These are phyloP conservation scores for Euclidium syriacum DNA, from an alignment of 345 rosid genomes.

Conservation along the genomic window DNA sequence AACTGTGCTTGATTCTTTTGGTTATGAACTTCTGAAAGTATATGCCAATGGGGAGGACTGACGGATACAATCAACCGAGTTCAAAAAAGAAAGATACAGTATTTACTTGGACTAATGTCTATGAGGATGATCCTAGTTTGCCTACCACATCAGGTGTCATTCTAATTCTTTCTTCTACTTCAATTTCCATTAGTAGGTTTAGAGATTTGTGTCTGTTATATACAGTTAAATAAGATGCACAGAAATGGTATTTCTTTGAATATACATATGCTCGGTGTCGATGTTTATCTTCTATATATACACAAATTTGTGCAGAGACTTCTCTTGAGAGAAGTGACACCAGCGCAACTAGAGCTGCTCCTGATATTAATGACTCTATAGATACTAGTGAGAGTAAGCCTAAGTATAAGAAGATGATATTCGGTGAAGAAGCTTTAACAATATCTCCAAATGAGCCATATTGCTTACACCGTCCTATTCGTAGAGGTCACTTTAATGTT, in stretches of 20 bases:
- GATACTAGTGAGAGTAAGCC: slow-evolving; percentile 36
- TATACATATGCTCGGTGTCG: not conserved
- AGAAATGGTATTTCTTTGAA: not conserved
- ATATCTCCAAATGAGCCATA: slow-evolving; percentile 79
- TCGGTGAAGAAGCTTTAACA: slow-evolving; percentile 85
- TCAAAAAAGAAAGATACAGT: slow-evolving; percentile 45
- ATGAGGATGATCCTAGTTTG: slow-evolving; percentile 36
- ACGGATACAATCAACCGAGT: slow-evolving; percentile 56
- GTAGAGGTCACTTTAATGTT: slow-evolving; percentile 91
- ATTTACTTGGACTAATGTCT: slow-evolving; percentile 71
- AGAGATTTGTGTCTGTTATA: not conserved
- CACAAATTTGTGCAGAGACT: slow-evolving; percentile 38
- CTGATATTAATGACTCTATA: slow-evolving; percentile 31
- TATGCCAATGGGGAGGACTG: slow-evolving; percentile 65
- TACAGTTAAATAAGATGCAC: not conserved
- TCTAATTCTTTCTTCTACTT: not conserved
- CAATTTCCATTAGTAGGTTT: not conserved
- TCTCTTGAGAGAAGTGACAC: slow-evolving; percentile 34
- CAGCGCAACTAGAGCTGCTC: slow-evolving; percentile 28
- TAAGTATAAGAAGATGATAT: slow-evolving; percentile 51
- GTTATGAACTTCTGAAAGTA: slow-evolving; percentile 10
- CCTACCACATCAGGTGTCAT: slow-evolving; percentile 37
- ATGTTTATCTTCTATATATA: not conserved
- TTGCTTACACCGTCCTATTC: slow-evolving; percentile 67
- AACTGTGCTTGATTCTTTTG: not conserved